Percentiles rank a stretch among this genome's conserved stretches.
phyloP scores from a whole-genome alignment of 2,329 filamentous ascomycete species.

The Stagonosporopsis cucurbitacearum region DNA sequence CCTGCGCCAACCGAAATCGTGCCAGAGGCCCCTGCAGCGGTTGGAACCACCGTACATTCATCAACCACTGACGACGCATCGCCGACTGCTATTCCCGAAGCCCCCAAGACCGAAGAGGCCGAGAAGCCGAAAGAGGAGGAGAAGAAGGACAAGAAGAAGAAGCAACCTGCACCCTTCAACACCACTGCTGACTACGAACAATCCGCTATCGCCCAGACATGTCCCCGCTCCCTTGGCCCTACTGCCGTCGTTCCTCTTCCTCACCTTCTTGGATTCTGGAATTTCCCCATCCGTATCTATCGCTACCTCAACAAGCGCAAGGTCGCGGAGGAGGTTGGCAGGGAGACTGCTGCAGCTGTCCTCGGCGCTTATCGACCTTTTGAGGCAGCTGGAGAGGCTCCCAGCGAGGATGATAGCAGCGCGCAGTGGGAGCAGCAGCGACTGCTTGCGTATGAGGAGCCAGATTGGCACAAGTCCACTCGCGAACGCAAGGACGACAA shows the following conservation, averaged over 20 bases:
- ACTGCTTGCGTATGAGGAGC: constrained; percentile 73
- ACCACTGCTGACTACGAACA: constrained; percentile 77
- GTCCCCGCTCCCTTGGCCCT: constrained; percentile 76
- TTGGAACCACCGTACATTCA: constrained; percentile 18
- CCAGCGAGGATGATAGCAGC: constrained; percentile 42
- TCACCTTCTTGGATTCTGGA: constrained; percentile 89
- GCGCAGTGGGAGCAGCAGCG: constrained; percentile 66
- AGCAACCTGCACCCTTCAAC: constrained; percentile 71
- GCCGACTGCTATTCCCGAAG: constrained; percentile 35
- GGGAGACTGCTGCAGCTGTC: constrained; percentile 84
- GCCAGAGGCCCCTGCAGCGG: constrained; percentile 19
- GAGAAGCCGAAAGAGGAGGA: constrained; percentile 47
- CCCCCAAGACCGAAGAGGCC: constrained; percentile 34
- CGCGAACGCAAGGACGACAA: constrained; percentile 61
- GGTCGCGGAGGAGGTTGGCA: constrained; percentile 86
- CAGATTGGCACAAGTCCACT: constrained; percentile 83
- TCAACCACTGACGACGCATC: constrained; percentile 44
- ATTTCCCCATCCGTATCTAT: constrained; percentile 84
- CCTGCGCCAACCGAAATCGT: constrained; percentile 19
- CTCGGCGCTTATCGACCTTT: constrained; percentile 64
- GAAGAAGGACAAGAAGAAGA: constrained; percentile 57
- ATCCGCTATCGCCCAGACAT: constrained; percentile 67
- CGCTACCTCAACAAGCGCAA: constrained; percentile 85
- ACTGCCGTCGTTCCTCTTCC: constrained; percentile 78
- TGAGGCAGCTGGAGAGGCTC: constrained; percentile 32